phyloP scores from a whole-genome alignment of 1,284 basidiomycete genomes.

The Thelephora terrestris region DNA sequence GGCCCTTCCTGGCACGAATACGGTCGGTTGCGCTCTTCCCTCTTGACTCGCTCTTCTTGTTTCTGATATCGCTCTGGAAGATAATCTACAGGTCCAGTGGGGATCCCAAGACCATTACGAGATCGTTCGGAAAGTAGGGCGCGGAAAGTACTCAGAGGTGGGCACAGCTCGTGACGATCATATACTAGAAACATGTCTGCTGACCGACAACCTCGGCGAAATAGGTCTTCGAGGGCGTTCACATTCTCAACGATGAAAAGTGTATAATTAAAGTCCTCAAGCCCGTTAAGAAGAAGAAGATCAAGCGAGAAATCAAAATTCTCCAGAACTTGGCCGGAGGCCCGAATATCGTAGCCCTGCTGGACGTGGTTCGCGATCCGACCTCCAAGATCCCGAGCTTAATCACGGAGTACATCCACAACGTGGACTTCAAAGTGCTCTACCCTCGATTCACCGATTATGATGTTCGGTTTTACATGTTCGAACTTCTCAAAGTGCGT shows the following conservation, averaged over 20 bases:
- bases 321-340: slow-evolving; percentile 81
- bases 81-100: slow-evolving; percentile 92
- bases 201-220: not conserved
- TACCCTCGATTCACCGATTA: slow-evolving; percentile 68
- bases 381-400: slow-evolving; percentile 74
- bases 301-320: slow-evolving; percentile 90
- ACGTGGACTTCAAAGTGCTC: slow-evolving; percentile 77
- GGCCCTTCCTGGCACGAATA: slow-evolving; percentile 78
- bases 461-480: slow-evolving; percentile 80
- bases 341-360: slow-evolving; percentile 72
- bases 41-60: slow-evolving; percentile 10
- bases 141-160: slow-evolving; percentile 95
- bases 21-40: slow-evolving; percentile 29
- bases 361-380: slow-evolving; percentile 78
- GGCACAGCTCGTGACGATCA: slow-evolving; percentile 5
- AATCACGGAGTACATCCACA: slow-evolving; percentile 79
- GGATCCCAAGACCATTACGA: slow-evolving; percentile 97
- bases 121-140: slow-evolving; percentile 93
- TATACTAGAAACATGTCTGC: not conserved
- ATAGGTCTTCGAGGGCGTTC: slow-evolving; percentile 82
- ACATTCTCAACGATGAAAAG: slow-evolving; percentile 68
- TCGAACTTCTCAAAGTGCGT: slow-evolving; percentile 70
- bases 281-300: slow-evolving; percentile 88
- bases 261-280: slow-evolving; percentile 89
- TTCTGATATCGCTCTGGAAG: slow-evolving; percentile 25